phyloP scores from a whole-genome alignment of 1,284 basidiomycete genomes.

The Heterobasidion parviporum region DNA sequence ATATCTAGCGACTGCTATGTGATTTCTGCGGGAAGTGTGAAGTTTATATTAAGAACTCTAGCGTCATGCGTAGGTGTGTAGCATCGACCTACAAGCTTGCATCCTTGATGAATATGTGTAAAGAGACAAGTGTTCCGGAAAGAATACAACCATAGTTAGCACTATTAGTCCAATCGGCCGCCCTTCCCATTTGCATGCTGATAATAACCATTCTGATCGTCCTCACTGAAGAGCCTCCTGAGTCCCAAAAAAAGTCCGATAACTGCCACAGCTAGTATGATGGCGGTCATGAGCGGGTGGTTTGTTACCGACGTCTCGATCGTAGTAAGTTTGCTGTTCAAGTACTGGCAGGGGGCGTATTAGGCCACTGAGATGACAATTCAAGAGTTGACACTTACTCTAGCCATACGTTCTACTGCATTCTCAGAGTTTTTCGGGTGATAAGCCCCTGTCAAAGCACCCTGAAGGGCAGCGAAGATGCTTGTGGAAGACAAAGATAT shows the following conservation, averaged over 20 bases:
- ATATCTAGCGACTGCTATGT: too few species aligned
- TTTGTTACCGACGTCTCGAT: not conserved
- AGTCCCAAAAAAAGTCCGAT: not conserved
- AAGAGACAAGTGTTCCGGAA: too few species aligned
- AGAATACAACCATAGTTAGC: too few species aligned
- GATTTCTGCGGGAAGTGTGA: too few species aligned
- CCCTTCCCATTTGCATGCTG: not conserved
- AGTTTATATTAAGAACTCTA: too few species aligned
- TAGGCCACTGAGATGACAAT: not conserved
- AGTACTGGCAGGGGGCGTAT: conserved; percentile 31
- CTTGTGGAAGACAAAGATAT: conserved; percentile 49
- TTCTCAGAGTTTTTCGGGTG: conserved; percentile 63
- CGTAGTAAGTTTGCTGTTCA: conserved; percentile 8
- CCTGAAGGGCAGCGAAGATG: conserved; percentile 68
- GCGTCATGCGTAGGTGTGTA: too few species aligned
- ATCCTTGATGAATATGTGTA: too few species aligned
- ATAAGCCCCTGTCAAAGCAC: conserved; percentile 49
- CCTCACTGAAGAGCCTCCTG: not conserved
- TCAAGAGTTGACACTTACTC: conserved; percentile 34
- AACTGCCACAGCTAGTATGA: not conserved
- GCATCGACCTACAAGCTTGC: too few species aligned
- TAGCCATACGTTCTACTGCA: conserved; percentile 53
- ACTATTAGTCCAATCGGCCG: not conserved
- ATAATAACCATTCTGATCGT: not conserved
- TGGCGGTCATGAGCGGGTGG: not conserved